Base-by-base conservation (phyloP, 2,329 filamentous ascomycete genomes). In the Penicillium sp. region DNA sequence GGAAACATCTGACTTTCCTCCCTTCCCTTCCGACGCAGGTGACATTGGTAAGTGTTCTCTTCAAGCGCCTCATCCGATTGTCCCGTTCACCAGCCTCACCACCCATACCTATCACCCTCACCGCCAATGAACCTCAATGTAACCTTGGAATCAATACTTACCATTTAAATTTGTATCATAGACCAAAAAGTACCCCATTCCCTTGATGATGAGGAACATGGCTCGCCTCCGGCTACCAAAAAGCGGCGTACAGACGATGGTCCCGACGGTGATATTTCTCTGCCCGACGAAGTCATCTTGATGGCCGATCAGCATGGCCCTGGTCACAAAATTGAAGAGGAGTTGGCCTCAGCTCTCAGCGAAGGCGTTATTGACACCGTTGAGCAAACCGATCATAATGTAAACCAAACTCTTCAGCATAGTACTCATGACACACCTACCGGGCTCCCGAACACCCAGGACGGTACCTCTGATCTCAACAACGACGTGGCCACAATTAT, bases 401-500 rank as follows among this genome's bases (percentile, higher is more conserved):
- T 62, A 38, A 58, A 59, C 45, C 59, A 58, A n/a, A 60, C 65
- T 22, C 58, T 59, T 52, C 67, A 67, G 46, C 55, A 44, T 35
- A 33, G 17, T 11, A 28, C 53, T 9, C 47, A 56, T 35, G 63
- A 66, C 33, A 50, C 49, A 30, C 40, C 64, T 26, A 54, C 56
- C 14, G 62, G 62, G 43, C 57, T 53, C 38, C 52, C 57, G 22
- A 52, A 57, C 22, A 55, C 61, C 17, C 64, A 66, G 25, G 63
- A 67, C 30, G 52, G 58, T 11, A 62, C 57, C 31, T 48, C 67
- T n/a, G 68, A 69, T 28, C 62, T 69, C 31, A 69, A 67, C 36
- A 52, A 68, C 5, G 69, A 76, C 47, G 69, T 76, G 35, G 67
- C 70, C 10, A 69, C 72, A 19, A 71, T 77, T n/a, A 74, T 76